phyloP scores from a whole-genome alignment of 495 filamentous ascomycete genomes.

The Penicillium paxilli region DNA sequence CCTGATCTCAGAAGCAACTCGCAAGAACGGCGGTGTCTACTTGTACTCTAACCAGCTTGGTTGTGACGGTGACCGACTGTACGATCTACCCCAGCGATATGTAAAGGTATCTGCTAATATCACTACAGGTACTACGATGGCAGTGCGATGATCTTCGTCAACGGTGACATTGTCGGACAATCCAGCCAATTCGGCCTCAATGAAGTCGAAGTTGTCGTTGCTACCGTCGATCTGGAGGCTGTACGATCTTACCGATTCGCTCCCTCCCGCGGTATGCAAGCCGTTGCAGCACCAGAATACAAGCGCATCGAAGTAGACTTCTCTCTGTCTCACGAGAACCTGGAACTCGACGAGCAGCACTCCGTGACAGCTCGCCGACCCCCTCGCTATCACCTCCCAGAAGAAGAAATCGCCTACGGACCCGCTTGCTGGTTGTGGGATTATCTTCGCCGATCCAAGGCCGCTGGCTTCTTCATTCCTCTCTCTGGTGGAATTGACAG shows the following conservation, averaged over 20 bases:
- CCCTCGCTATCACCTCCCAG: conserved; percentile 56
- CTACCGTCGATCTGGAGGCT: conserved; percentile 76
- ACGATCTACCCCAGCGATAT: not conserved
- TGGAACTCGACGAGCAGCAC: conserved; percentile 33
- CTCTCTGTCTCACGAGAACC: conserved; percentile 28
- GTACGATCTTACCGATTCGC: conserved; percentile 46
- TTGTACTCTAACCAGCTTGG: conserved; percentile 70
- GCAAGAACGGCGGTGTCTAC: conserved; percentile 68
- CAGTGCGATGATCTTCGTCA: conserved; percentile 70
- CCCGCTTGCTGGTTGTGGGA: conserved; percentile 80
- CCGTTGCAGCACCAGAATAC: conserved; percentile 26
- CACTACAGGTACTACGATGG: conserved; percentile 57
- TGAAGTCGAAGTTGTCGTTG: conserved; percentile 77
- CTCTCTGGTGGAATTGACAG: conserved; percentile 68
- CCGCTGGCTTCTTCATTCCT: conserved; percentile 55
- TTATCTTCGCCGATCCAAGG: conserved; percentile 66
- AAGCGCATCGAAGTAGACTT: conserved; percentile 32
- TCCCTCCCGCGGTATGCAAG: conserved; percentile 32
- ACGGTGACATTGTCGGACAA: conserved; percentile 68
- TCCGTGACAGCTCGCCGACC: conserved; percentile 30
- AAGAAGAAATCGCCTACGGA: conserved; percentile 71
- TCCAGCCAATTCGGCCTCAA: conserved; percentile 69
- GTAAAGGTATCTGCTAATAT: not conserved
- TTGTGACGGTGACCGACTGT: conserved; percentile 63
- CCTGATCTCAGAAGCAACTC: conserved; percentile 72